Base-by-base conservation (phyloP, 2,329 filamentous ascomycete species). In the Pseudophaeomoniella oleicola region DNA sequence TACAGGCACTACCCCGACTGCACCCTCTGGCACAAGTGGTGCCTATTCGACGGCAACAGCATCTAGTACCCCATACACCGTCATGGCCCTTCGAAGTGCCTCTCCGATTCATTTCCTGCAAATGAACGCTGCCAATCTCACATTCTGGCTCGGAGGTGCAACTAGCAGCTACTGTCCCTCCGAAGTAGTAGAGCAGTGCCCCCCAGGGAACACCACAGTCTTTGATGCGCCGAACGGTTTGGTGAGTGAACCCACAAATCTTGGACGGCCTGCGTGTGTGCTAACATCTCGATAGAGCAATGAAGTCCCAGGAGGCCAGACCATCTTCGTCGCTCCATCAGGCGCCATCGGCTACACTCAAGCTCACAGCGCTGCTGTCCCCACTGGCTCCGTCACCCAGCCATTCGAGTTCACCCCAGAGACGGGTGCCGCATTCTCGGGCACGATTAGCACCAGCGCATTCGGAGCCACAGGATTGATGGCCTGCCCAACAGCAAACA, bases 271-370 rank as follows among this genome's bases (percentile, higher is more conserved):
- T n/a, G n/a, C 6, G 9, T 27, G n/a, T 27, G 22, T n/a, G n/a
- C 22, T 27, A n/a, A 27, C 22, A 27, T 27, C 22, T 6, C n/a
- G 6, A n/a, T 9, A 27, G 22, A 27, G 22, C n/a, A 27, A 9
- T 27, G 22, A 27, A 27, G 75, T 78, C 3, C 74, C 75, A 4
- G 75, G 75, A 17, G 76, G 77, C 16, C 75, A 81, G 47, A 55
- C 63, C 39, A 62, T 78, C 46, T 81, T 72, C 52, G 62, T 80
- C 39, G 59, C 56, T 3, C 58, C 66, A 3, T 53, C 62, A 16
- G 77, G 75, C 4, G 57, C 63, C 6, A 52, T 81, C 39, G 59
- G 62, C 37, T 80, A 71, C 56, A 72, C 72, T 1, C 42, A 48
- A 14, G 62, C 74, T 0, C 72, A 78, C 56, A 75, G 71, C 0